Conservation (phyloP, 2,329 filamentous ascomycete genomes). For the Fusarium torulosum region DNA sequence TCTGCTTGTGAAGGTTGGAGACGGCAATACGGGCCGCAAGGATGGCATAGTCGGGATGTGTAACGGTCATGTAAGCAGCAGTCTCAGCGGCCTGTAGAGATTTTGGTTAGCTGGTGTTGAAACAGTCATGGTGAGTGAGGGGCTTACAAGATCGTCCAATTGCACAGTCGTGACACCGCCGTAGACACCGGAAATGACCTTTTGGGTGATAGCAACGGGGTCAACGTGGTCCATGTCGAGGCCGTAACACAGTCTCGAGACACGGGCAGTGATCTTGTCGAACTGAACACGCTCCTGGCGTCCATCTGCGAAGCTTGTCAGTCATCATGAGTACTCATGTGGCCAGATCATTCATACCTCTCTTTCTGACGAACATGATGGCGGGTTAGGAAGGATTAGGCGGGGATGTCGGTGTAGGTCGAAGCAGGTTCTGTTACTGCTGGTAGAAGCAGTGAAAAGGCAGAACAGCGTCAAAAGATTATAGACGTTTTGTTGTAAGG, state of each 20-base stretch:
- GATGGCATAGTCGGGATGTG: conserved; percentile 98
- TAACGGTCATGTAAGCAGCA: conserved; percentile 99
- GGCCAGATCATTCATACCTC: conserved; percentile 61
- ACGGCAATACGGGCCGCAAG: conserved; percentile 98
- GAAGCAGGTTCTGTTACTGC: conserved; percentile 45
- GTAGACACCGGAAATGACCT: conserved; percentile 99
- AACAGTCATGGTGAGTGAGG: neutral
- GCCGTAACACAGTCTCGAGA: conserved; percentile 97
- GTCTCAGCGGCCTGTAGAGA: conserved; percentile 88
- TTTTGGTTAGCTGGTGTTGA: conserved; percentile 14
- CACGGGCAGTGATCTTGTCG: conserved; percentile 99
- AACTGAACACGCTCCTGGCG: conserved; percentile 99
- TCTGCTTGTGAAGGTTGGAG: conserved; percentile 99
- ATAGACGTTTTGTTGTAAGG: conserved; percentile 31
- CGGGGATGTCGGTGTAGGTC: conserved; percentile 34
- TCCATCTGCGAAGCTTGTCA: conserved; percentile 76
- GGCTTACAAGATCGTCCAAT: conserved; percentile 91
- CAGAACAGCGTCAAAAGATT: conserved; percentile 38
- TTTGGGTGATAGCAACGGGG: conserved; percentile 97
- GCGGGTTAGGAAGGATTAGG: conserved; percentile 40
- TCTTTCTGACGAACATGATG: conserved; percentile 73
- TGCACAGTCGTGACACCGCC: conserved; percentile 97
- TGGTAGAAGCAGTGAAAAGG: conserved; percentile 44
- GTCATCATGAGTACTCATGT: conserved; percentile 23
- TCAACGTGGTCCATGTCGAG: conserved; percentile 96